Base-by-base conservation (phyloP, 345 rosid species). In the Brassica cretica region DNA sequence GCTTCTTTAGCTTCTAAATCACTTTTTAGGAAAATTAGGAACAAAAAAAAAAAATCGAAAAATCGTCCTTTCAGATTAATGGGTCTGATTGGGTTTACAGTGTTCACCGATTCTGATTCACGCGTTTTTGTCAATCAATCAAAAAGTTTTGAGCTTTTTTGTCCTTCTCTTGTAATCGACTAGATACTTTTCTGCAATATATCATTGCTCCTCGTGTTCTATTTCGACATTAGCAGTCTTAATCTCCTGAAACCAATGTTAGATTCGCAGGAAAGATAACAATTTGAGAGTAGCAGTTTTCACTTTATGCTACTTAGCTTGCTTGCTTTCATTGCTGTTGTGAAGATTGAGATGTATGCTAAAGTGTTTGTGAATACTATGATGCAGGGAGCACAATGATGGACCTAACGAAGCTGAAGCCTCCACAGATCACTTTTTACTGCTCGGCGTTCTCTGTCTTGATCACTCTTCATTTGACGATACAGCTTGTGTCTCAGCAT, bases 401-500 rank as follows among this genome's bases (percentile, higher is more conserved):
- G 90, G 98, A 92, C 74, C 63, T 91, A 8, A 82, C 80, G 72
- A 70, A 59, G 0, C 10, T 92, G 85, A 79, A 75, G 64, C 90
- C 89, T 14, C 88, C 79, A 55, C 94, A 91, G 63, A 74, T 89
- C 19, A 91, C 98, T 5, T 30, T 87, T 6, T 41, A 88, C 59
- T 92, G 93, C 74, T 85, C 93, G 0, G 97, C 84, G 4, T 73
- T 88, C 27, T 88, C 84, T 29, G 92, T 85, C 21, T 76, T 93
- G 91, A 78, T 84, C 14, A 79, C 96, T 0, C 21, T 89, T 90
- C 87, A 88, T 82, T 90, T 91, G 80, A 93, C 98, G 14, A 29
- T 89, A 55, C 96, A 91, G 86, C 92, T 95, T 14, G 68, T 91
- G 3, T 88, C 89, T 0, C 97, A 94, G 79, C 98, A 94, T 85